A percentile compares a stretch with the other conserved stretches of the same genome.
Conservation (phyloP, 108 stramenopile species). For the Pseudonitzschia pungens region DNA sequence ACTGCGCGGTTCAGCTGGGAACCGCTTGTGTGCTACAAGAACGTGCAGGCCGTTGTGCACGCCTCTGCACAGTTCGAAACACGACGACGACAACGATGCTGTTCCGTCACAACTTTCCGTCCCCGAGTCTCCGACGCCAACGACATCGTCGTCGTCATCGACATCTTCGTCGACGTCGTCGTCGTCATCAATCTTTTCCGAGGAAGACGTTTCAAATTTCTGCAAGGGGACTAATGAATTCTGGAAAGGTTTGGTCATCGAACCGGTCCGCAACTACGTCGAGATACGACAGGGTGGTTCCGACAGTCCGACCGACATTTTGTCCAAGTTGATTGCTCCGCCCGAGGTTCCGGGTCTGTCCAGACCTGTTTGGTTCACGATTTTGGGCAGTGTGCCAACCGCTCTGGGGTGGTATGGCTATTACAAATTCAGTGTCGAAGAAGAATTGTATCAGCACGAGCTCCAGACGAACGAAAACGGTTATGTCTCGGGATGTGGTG, state of each 20-base stretch:
- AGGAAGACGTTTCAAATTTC: slow-evolving; percentile 45
- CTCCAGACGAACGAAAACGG: slow-evolving; percentile 29
- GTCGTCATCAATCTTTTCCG: slow-evolving; percentile 16
- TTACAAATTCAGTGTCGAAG: slow-evolving; percentile 69
- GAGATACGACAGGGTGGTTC: slow-evolving; percentile 46
- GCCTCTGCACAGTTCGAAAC: not conserved
- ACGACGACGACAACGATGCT: not conserved
- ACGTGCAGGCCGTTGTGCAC: not conserved
- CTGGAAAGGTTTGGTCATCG: slow-evolving; percentile 54
- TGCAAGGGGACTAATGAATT: slow-evolving; percentile 62
- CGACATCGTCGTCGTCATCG: not conserved
- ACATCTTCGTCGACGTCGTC: not conserved
- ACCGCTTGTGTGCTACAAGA: not conserved
- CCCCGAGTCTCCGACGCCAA: not conserved
- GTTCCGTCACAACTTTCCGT: too few relatives aligned
- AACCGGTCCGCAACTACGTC: slow-evolving; percentile 53
- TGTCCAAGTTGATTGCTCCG: slow-evolving; percentile 51
- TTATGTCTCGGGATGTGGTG: slow-evolving; percentile 60
- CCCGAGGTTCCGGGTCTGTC: slow-evolving; percentile 64
- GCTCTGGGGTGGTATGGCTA: slow-evolving; percentile 72
- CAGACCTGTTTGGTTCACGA: slow-evolving; percentile 69
- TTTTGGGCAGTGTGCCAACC: slow-evolving; percentile 59
- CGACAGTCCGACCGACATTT: slow-evolving; percentile 25
- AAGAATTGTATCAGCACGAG: slow-evolving; percentile 71
- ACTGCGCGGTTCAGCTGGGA: not conserved